phyloP scores from a whole-genome alignment of 2,329 filamentous ascomycete species.

The Cytospora schulzeri region DNA sequence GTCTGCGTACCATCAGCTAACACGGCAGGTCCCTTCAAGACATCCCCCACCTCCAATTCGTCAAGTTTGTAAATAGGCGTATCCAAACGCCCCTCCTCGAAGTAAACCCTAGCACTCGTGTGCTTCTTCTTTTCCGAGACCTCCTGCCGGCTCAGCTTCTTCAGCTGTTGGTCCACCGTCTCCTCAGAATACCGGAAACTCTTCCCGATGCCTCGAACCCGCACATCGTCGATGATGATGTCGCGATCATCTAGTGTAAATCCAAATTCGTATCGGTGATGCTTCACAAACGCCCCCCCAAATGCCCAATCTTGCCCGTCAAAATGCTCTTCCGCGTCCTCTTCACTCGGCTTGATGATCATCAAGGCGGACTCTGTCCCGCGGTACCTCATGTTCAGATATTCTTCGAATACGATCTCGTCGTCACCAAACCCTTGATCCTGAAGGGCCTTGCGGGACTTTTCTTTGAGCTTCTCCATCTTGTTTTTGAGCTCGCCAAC shows the following conservation, averaged over 20 bases:
- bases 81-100: slow-evolving; percentile 75
- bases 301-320: slow-evolving; percentile 76
- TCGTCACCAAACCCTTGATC: slow-evolving; percentile 78
- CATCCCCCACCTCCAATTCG: slow-evolving; percentile 71
- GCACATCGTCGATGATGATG: slow-evolving; percentile 87
- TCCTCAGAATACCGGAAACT: slow-evolving; percentile 79
- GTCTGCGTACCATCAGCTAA: slow-evolving; percentile 88
- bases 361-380: slow-evolving; percentile 91
- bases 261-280: slow-evolving; percentile 91
- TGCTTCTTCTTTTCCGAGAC: slow-evolving; percentile 63
- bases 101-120: slow-evolving; percentile 73
- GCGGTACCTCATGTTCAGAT: slow-evolving; percentile 90
- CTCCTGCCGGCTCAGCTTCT: slow-evolving; percentile 63
- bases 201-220: slow-evolving; percentile 85
- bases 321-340: slow-evolving; percentile 62
- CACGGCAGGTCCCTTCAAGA: slow-evolving; percentile 78
- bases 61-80: slow-evolving; percentile 84
- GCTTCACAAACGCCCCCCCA: slow-evolving; percentile 79
- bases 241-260: slow-evolving; percentile 84
- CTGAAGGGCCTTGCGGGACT: slow-evolving; percentile 65
- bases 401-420: slow-evolving; percentile 84
- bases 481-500: slow-evolving; percentile 68
- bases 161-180: slow-evolving; percentile 83
- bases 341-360: slow-evolving; percentile 72
- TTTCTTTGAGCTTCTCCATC: slow-evolving; percentile 78